Conservation (phyloP, 2,329 filamentous ascomycete species). For the Chaetomium sp. region DNA sequence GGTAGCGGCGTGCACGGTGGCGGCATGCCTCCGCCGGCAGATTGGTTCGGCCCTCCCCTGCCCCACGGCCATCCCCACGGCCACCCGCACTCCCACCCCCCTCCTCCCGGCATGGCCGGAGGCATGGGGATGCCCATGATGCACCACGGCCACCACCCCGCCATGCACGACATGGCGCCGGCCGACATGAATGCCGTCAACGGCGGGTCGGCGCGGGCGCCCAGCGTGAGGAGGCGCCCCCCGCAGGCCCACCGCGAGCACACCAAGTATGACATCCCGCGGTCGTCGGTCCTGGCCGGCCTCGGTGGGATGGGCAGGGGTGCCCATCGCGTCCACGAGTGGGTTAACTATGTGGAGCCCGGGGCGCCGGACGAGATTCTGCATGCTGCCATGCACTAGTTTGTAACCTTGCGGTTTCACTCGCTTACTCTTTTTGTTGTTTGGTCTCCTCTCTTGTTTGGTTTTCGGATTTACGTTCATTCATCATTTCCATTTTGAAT, state of each 20-base stretch:
- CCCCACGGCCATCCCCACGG: slow-evolving; percentile 17
- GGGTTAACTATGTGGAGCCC: slow-evolving; percentile 52
- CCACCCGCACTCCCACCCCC: slow-evolving; percentile 14
- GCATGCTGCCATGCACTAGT: slow-evolving; percentile 1
- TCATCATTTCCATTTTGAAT: neutral
- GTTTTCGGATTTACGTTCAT: neutral
- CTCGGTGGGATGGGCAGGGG: slow-evolving; percentile 50
- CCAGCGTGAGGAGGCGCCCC: slow-evolving; percentile 29
- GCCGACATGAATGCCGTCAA: neutral
- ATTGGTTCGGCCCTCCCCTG: slow-evolving; percentile 27
- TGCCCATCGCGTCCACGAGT: slow-evolving; percentile 52
- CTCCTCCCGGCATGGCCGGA: slow-evolving; percentile 12
- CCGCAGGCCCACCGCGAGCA: slow-evolving; percentile 32
- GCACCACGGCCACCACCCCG: slow-evolving; percentile 8
- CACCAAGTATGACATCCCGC: slow-evolving; percentile 36
- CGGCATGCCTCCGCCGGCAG: slow-evolving; percentile 27
- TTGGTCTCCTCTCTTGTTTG: neutral
- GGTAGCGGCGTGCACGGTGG: slow-evolving; percentile 35
- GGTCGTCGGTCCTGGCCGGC: slow-evolving; percentile 51
- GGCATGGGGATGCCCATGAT: slow-evolving; percentile 13
- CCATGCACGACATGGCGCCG: slow-evolving; percentile 3
- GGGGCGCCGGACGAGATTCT: slow-evolving; percentile 40
- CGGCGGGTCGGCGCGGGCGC: slow-evolving; percentile 29
- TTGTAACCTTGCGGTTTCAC: neutral
- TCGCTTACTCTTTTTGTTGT: neutral